Evolutionary conservation across 2,329 filamentous ascomycete species (phyloP), one percentile per base, ranked within the genome.

Genomic region (Colletotrichum viniferum): DNA sequence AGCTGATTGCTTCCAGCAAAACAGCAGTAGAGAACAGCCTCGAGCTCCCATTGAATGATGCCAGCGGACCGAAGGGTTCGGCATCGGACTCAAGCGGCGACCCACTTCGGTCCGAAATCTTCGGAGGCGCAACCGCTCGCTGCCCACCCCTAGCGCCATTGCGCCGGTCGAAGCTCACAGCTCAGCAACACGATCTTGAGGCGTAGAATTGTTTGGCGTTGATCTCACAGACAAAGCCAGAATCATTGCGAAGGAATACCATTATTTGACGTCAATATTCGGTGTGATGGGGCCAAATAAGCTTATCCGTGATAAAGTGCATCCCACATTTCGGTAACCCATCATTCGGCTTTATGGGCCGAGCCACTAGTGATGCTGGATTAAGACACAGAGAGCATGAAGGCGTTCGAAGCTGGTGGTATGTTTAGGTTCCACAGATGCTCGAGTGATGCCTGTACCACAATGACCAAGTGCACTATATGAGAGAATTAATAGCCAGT

Each of bases 61-160:
- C 12, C 21, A 16, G 34, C 71, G 71, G 71, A 65, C 67, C 67
- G 71, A 74, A 28, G 21, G 32, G 14, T n/a, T 48, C 21, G 21
- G 28, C 32, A 30, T 24, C 48, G 71, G 60, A 48, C 28, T 34
- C 24, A 58, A 32, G 48, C 21, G n/a, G 8, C 0, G 66, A 65
- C 61, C 60, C 38, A 32, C 38, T 34, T 69, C 71, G 71, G 67
- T 38, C 71, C 67, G 71, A 74, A 36, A 4, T 36, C 32, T 0
- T 36, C 67, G n/a, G 14, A 14, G 8, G 13, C 4, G 30, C 18
- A 16, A 64, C 14, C 9, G 18, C 21, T 16, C 21, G 24, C 16
- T 3, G 3, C 21, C 14, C 30, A 16, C 28, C 10, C n/a, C 0
- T 4, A 0, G n/a, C 43, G n/a, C n/a, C 5, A 21, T 52, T 52